phyloP scores from a whole-genome alignment of 768 basidiomycete species.

The Auriscalpium orientale region DNA sequence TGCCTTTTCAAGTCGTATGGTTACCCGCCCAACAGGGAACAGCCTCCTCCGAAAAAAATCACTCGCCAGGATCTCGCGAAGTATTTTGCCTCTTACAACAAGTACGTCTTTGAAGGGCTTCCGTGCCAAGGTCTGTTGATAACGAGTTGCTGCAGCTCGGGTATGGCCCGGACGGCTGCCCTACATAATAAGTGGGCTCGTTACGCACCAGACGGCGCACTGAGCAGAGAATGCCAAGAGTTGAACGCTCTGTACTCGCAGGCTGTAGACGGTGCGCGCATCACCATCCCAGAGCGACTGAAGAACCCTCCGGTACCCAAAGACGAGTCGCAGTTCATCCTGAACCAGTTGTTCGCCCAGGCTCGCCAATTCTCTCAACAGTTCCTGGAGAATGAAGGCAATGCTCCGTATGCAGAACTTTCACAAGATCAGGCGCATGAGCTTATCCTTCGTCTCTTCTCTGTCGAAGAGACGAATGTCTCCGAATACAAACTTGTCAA shows the following conservation, averaged over 20 bases:
- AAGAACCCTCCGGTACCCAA: slow-evolving; percentile 39
- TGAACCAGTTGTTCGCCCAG: slow-evolving; percentile 43
- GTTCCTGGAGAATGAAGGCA: slow-evolving; percentile 29
- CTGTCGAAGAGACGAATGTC: slow-evolving; percentile 42
- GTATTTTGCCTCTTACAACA: slow-evolving; percentile 62
- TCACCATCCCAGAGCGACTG: slow-evolving; percentile 52
- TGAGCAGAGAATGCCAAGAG: slow-evolving; percentile 61
- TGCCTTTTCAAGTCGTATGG: slow-evolving; percentile 46
- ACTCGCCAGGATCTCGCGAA: slow-evolving; percentile 50
- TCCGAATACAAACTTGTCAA: slow-evolving; percentile 58
- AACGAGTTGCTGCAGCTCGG: slow-evolving; percentile 32
- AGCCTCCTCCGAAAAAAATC: slow-evolving; percentile 32
- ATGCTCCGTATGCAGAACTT: slow-evolving; percentile 5
- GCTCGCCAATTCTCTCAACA: slow-evolving; percentile 37
- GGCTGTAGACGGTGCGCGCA: slow-evolving; percentile 56
- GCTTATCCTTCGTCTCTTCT: slow-evolving; percentile 38
- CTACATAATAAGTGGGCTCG: slow-evolving; percentile 58
- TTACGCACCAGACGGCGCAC: slow-evolving; percentile 44
- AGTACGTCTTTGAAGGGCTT: slow-evolving; percentile 28
- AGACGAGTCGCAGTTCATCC: slow-evolving; percentile 35
- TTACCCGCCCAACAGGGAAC: slow-evolving; percentile 58
- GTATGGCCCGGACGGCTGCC: slow-evolving; percentile 47
- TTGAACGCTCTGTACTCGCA: slow-evolving; percentile 66
- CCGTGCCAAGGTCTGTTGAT: background rate
- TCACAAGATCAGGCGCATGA: slow-evolving; percentile 32